A percentile compares a stretch with the other conserved stretches of the same genome.
These are phyloP conservation scores for Pneumocystis canis DNA, from an alignment of 1,139 yeast species.

Conservation along the genomic window DNA sequence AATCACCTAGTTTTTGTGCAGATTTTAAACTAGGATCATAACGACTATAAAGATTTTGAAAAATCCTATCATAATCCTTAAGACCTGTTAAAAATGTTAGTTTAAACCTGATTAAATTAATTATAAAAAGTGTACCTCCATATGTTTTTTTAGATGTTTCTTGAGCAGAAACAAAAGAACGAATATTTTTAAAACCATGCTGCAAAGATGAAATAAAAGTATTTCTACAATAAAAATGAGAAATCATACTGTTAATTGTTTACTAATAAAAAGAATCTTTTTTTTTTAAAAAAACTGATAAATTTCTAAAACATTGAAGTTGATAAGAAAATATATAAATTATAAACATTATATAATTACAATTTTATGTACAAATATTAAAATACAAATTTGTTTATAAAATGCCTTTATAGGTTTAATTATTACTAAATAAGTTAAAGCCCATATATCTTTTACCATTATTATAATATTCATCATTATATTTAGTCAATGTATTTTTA, in stretches of 20 bases:
- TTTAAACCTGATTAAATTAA: neutral
- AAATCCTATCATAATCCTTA: slow-evolving; percentile 69
- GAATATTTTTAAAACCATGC: neutral
- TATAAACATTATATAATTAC: neutral
- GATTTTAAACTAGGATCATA: slow-evolving; percentile 63
- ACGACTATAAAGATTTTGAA: slow-evolving; percentile 63
- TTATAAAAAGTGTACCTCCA: neutral
- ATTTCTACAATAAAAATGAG: neutral
- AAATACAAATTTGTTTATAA: neutral
- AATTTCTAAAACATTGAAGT: neutral
- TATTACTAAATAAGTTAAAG: neutral
- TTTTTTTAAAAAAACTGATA: neutral
- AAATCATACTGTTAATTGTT: neutral
- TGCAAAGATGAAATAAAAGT: neutral
- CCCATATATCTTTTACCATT: neutral
- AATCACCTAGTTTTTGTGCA: slow-evolving; percentile 69
- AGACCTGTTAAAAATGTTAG: slow-evolving; percentile 18
- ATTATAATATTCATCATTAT: neutral
- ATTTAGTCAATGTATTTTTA: neutral
- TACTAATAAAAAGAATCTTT: neutral
- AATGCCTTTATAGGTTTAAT: neutral
- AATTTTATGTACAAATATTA: neutral
- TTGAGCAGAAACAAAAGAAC: neutral
- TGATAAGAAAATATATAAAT: neutral
- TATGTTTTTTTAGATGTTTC: neutral